Evolutionary conservation across 169 alveolate genomes (phyloP), one percentile per base, ranked within the genome.

Genomic region (Cryptosporidium canis): DNA sequence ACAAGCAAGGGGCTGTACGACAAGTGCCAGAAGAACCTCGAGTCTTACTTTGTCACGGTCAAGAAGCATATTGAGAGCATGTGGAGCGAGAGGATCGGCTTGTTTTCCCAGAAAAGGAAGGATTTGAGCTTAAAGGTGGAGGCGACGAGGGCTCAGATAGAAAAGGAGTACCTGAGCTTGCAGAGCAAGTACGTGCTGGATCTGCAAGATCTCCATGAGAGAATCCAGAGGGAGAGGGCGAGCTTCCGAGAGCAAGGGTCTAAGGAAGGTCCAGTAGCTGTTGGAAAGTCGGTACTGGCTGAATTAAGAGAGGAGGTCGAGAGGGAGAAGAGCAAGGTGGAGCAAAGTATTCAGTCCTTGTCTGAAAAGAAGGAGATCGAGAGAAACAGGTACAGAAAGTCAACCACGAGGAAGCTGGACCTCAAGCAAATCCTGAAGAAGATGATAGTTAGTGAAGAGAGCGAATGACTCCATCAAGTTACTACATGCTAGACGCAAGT

Each of bases 371-470:
- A 58, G 35, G 66, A 77, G 45, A 41, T 44, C n/a, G 87, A 77
- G 35, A 77, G 27, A 39, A 77, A 58, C 24, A 77, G 39, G 31
- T 44, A 41, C 24, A 63, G 33, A 43, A 48, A 61, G 27, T 39
- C 64, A 11, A 77, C 41, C 33, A 35, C 84, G 53, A 70, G 44
- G 4, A 77, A 61, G 33, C 16, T 77, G 48, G 45, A 77, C 43
- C 27, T 77, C 29, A 48, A 33, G n/a, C 66, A 71, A 21, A 47
- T 71, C 5, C 39, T 71, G 33, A 71, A 55, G 53, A 71, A n/a
- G n/a, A 71, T 70, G 51, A 70, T 71, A 18, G 9, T 31, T 33
- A 71, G 45, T 51, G 85, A 71, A 33, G 85, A 61, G 33, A 35
- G 68, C 18, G 68, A 61, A 61, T 61, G 33, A 61, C 7, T 35